phyloP scores from a whole-genome alignment of 2,329 filamentous ascomycete species.

The Epicoccum nigrum region DNA sequence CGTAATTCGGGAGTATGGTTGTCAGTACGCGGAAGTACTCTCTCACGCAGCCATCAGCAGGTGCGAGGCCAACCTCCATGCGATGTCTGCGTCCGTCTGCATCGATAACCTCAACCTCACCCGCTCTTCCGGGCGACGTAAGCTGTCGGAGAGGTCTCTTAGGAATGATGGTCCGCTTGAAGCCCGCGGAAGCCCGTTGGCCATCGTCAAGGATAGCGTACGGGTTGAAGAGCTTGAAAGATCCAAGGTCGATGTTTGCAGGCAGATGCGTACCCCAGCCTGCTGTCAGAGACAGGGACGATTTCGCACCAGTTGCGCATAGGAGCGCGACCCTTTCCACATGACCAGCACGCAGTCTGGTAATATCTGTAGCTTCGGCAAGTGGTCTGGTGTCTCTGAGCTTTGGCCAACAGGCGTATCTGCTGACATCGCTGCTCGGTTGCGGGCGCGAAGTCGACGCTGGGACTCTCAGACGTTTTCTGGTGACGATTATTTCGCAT shows the following conservation, averaged over 20 bases:
- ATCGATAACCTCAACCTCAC: slow-evolving; percentile 43
- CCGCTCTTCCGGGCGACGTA: slow-evolving; percentile 30
- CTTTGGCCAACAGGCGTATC: slow-evolving; percentile 45
- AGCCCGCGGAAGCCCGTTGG: slow-evolving; percentile 40
- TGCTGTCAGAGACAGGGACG: slow-evolving; percentile 39
- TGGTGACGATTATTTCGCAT: slow-evolving; percentile 45
- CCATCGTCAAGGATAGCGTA: slow-evolving; percentile 38
- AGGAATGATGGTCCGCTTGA: slow-evolving; percentile 39
- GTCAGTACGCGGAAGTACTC: slow-evolving; percentile 41
- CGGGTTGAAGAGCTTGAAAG: slow-evolving; percentile 44
- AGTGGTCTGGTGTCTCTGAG: slow-evolving; percentile 33
- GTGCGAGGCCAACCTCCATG: slow-evolving; percentile 39
- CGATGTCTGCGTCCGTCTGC: slow-evolving; percentile 41
- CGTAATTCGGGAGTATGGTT: slow-evolving; percentile 43
- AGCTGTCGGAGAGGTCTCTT: slow-evolving; percentile 32
- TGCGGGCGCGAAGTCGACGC: slow-evolving; percentile 37
- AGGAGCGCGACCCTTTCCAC: slow-evolving; percentile 42
- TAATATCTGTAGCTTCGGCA: slow-evolving; percentile 33
- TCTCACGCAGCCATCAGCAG: slow-evolving; percentile 34
- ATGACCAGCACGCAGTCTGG: slow-evolving; percentile 41
- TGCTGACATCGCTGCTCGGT: slow-evolving; percentile 27
- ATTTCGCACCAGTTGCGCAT: slow-evolving; percentile 24
- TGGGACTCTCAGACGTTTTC: slow-evolving; percentile 42
- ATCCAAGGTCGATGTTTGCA: slow-evolving; percentile 30
- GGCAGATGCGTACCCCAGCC: slow-evolving; percentile 48